Conservation (phyloP, 148 eudicot genomes). For the Arctostaphylos glauca region DNA sequence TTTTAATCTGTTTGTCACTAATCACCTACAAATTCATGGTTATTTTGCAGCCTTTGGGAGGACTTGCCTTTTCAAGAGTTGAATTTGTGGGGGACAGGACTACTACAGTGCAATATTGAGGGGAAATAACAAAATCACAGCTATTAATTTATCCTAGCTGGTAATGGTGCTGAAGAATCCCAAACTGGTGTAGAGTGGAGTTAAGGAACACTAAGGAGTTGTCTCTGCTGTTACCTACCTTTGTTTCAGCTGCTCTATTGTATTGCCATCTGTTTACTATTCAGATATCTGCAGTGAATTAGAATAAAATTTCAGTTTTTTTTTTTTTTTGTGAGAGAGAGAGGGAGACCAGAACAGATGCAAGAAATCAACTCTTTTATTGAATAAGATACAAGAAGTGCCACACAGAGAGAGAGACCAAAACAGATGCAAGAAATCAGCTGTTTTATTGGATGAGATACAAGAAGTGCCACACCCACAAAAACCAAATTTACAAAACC, state of each 20-base stretch:
- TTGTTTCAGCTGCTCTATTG: conserved; percentile 51
- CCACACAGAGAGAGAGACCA: background rate
- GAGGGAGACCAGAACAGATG: background rate
- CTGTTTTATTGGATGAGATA: background rate
- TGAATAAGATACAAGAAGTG: background rate
- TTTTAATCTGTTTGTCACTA: background rate
- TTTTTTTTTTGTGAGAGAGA: background rate
- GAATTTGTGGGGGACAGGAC: conserved; percentile 63
- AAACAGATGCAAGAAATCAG: too few species aligned
- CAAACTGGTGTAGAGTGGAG: conserved; percentile 38
- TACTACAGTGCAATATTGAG: conserved; percentile 39
- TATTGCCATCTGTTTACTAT: conserved; percentile 40
- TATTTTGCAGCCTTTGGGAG: conserved; percentile 55
- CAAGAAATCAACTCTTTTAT: background rate
- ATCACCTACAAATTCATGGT: background rate
- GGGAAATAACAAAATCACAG: conserved; percentile 22
- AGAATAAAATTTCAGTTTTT: conserved; percentile 22
- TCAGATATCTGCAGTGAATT: conserved; percentile 24
- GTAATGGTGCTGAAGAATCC: conserved; percentile 12
- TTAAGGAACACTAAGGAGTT: conserved; percentile 45
- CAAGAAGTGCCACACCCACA: background rate
- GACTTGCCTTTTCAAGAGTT: conserved; percentile 52
- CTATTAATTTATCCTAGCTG: conserved; percentile 35
- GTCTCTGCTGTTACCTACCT: conserved; percentile 76
- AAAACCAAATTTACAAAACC: background rate